phyloP scores from a whole-genome alignment of 129 eudicot genomes.

The Flaveria trinervia region DNA sequence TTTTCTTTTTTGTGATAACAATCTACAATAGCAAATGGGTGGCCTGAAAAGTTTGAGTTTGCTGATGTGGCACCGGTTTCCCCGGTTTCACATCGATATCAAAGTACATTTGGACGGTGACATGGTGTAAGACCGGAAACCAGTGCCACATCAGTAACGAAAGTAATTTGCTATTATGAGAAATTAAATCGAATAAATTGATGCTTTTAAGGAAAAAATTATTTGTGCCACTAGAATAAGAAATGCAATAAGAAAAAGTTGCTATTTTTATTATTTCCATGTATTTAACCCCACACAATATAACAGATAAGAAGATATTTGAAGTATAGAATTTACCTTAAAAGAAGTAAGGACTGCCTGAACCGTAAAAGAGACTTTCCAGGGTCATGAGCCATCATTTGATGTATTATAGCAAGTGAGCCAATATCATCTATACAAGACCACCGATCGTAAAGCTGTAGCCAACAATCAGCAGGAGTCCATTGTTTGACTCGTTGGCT shows the following conservation, averaged over 20 bases:
- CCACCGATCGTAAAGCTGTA: constrained; percentile 78
- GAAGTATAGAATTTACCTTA: constrained; percentile 46
- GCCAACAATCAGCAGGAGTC: constrained; percentile 73
- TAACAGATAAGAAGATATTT: neutral
- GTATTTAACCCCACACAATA: neutral
- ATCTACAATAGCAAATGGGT: neutral
- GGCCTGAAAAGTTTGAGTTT: neutral
- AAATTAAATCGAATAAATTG: no score
- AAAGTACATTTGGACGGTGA: constrained; percentile 1
- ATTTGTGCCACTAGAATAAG: neutral
- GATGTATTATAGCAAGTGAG: constrained; percentile 69
- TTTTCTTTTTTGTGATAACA: neutral
- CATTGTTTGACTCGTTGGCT: constrained; percentile 51
- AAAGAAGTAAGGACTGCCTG: constrained; percentile 69
- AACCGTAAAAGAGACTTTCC: constrained; percentile 65
- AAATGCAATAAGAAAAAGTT: neutral
- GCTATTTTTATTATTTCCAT: neutral
- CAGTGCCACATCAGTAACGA: neutral
- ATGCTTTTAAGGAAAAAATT: no score
- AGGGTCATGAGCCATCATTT: constrained; percentile 65
- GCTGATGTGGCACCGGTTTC: neutral
- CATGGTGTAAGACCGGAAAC: neutral
- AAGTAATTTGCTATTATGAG: neutral
- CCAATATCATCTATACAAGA: constrained; percentile 81
- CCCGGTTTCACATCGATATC: neutral